Base-by-base conservation (phyloP, 257 asterid genomes). In the Solanum boliviense region DNA sequence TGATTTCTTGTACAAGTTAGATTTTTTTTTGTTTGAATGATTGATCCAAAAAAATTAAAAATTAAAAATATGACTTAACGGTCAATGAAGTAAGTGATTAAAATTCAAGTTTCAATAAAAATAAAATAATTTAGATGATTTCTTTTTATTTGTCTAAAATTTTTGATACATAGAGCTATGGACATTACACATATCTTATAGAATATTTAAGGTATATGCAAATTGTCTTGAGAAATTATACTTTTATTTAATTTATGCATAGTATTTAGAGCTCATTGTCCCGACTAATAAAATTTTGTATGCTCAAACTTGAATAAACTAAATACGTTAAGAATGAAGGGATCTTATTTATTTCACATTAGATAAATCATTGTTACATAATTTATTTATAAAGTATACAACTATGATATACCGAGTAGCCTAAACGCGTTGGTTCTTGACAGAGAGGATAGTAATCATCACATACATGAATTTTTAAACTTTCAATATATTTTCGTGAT, bases 61-160 rank as follows among this genome's bases (percentile, higher is more conserved):
- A 15, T 3, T 7, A 60, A 34, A 2, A 5, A 11, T 1, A 6
- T n/a, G 16, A 1, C 0, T 13, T 6, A 36, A 0, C 1, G 0
- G 0, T 13, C 1, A 78, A 25, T 41, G 0, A 78, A 39, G 21
- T n/a, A 2, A 39, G 23, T 3, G 6, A 18, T 0, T 1, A 4
- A 20, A 74, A 12, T 9, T 21, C 1, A 74, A 9, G 21, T 5
- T 67, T 67, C 7, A 12, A 1, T 11, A 25, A 25, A 67, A 65
- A 25, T 1, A 13, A 3, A 29, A 6, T 29, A 29, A 29, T 15
- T 13, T 70, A 15, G 5, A 3, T 70, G 5, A 15, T 70, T 70
- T 15, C 4, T 12, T 15, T 31, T 31, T 13, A 15, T 3, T 16
- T 15, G 3, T 3, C 6, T 70, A 13, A 39, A 29, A 31, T 15